Base-by-base conservation (phyloP, 352 stramenopile genomes). In the Globisporangium parvum region DNA sequence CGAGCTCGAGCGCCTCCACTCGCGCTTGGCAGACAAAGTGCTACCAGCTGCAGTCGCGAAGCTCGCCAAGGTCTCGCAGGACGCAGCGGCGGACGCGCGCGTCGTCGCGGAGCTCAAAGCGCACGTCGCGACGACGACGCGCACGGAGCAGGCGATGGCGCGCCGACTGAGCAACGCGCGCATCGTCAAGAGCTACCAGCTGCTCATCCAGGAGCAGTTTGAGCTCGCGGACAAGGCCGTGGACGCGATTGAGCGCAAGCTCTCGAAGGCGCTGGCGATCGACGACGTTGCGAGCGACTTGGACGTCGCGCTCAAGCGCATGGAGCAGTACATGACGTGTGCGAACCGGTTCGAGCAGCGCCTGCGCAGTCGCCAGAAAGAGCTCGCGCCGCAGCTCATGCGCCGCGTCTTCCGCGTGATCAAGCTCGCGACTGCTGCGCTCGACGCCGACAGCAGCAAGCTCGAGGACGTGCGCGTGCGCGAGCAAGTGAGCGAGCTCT, bases 261-360 rank as follows among this genome's bases (percentile, higher is more conserved):
- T 91, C 2, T n/a, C 60, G 15, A 61, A 67, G 23, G 60, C 59
- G 5, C 55, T 62, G 1, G 54, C n/a, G 14, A 28, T 39, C 5
- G 70, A 70, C 37, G 68, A 67, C 28, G 57, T 63, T n/a, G 64
- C 73, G 17, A 49, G 42, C 17, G 80, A 91, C 45, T 28, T 88
- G 54, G 77, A 87, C 35, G 65, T 88, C 37, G 63, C 63, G 0
- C 39, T 78, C 9, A 86, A 82, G 49, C 54, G 89, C 37, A 78
- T 91, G 73, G 75, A 78, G 46, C 79, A 93, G 60, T 91, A 88
- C 67, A 85, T 88, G 80, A 86, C 79, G 33, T 70, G 65, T 14
- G 81, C 71, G 9, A 80, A 73, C 55, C 79, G 80, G 14, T 77
- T 80, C 53, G 75, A 80, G 24, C 66, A 62, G 55, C 75, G 79